Evolutionary conservation across 352 stramenopile genomes (phyloP), one percentile per base, ranked within the genome.

Genomic region (Blastocystis sp.): DNA sequence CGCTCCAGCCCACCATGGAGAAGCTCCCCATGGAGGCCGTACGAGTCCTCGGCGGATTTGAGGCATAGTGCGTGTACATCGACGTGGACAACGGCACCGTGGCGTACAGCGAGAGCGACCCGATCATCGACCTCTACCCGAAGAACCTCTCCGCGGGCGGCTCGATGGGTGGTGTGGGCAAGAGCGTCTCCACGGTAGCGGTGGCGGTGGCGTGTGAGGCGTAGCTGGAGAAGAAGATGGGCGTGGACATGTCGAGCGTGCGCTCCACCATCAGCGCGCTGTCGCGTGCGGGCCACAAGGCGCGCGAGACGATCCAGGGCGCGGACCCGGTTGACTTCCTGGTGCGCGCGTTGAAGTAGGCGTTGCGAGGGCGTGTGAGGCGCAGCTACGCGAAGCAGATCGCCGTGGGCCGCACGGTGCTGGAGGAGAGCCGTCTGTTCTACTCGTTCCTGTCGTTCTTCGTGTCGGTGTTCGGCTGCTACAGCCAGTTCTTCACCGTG

Each of bases 191-290:
- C 19, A 89, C 67, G 24, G 63, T 89, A n/a, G 19, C n/a, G 21
- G 33, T 3, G 24, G 62, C 19, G 2, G 78, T 16, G 0, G 37
- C 39, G n/a, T n/a, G 26, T 88, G 31, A 78, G 19, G 24, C 19
- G 24, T 80, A 80, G 79, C 51, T 89, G 63, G 79, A 80, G 50
- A 89, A 89, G 79, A 89, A 89, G 61, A 89, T 89, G 79, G 79
- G 79, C n/a, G 63, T 80, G 24, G 79, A 89, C 51, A 89, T 89
- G 79, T 80, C 79, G n/a, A 67, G 79, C n/a, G 63, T 89, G 37
- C 63, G 67, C 4, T 69, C 39, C 45, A 80, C 79, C 1, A 76
- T 89, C 31, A 69, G 39, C 65, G 79, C 67, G 31, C 60, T 89
- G 13, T 77, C 55, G 21, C 41, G 79, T n/a, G 79, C 67, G 41